Conservation (phyloP, 1,284 basidiomycete genomes). For the Pseudozyma sp. region DNA sequence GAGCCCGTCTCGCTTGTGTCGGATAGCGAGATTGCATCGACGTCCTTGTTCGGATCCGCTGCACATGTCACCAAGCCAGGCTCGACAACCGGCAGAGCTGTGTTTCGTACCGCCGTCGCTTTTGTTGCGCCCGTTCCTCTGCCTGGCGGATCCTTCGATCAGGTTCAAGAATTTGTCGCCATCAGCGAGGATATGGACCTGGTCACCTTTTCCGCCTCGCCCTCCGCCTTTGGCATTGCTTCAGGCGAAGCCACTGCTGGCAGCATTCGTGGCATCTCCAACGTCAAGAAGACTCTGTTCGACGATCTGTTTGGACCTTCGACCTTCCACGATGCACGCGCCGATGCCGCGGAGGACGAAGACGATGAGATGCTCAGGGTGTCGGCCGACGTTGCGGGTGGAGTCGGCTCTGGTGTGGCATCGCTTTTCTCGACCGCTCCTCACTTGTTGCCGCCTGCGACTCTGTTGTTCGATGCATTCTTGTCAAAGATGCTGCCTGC, state of each 20-base stretch:
- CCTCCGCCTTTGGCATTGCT: conserved; percentile 29
- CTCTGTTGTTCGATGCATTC: conserved; percentile 79
- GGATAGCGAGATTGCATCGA: conserved; percentile 29
- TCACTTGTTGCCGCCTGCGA: conserved; percentile 82
- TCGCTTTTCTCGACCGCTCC: conserved; percentile 79
- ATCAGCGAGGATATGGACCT: conserved; percentile 52
- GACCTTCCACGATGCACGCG: conserved; percentile 66
- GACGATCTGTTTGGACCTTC: conserved; percentile 85
- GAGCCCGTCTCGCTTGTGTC: conserved; percentile 39
- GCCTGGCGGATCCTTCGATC: conserved; percentile 12
- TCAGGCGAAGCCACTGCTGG: conserved; percentile 26
- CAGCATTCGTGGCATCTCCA: conserved; percentile 76
- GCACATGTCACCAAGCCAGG: conserved; percentile 4
- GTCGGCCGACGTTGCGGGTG: conserved; percentile 5
- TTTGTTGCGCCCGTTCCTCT: conserved; percentile 29
- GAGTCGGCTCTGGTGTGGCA: conserved; percentile 55
- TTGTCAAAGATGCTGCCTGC: conserved; percentile 76
- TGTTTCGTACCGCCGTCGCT: conserved; percentile 23
- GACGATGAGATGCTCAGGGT: conserved; percentile 8
- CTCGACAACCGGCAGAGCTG: conserved; percentile 3
- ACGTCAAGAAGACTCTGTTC: conserved; percentile 78
- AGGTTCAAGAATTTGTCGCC: conserved; percentile 40
- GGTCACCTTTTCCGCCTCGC: conserved; percentile 42
- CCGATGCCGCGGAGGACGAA: conserved; percentile 19
- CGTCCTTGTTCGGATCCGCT: conserved; percentile 5